Evolutionary conservation across 2,329 filamentous ascomycete species (phyloP).

Genomic region (Plenodomus tracheiphilus): DNA sequence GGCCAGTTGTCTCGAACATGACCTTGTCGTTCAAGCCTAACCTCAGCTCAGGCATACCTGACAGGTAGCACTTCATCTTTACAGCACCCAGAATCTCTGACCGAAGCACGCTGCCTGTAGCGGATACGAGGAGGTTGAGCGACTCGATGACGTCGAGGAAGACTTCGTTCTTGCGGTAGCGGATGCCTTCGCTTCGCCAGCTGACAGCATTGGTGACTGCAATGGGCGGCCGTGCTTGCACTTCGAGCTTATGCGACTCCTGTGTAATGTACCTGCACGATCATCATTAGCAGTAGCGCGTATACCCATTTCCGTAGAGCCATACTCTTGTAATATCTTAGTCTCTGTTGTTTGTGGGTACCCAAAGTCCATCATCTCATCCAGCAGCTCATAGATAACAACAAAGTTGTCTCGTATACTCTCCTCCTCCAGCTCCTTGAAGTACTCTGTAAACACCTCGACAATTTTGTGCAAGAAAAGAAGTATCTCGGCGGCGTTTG

Average conservation of each 20-base stretch:
- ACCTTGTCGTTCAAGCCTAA: constrained; percentile 97
- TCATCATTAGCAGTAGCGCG: constrained; percentile 1
- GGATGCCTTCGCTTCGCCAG: constrained; percentile 96
- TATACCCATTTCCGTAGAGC: neutral
- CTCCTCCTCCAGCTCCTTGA: constrained; percentile 98
- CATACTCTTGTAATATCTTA: constrained; percentile 92
- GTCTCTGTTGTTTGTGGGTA: constrained; percentile 98
- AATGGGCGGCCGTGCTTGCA: constrained; percentile 93
- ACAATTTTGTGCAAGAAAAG: constrained; percentile 98
- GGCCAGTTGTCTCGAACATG: constrained; percentile 98
- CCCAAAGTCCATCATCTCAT: constrained; percentile 99
- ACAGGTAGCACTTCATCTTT: constrained; percentile 99
- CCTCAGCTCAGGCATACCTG: constrained; percentile 94
- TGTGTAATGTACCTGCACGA: constrained; percentile 82
- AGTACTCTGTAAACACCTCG: constrained; percentile 99
- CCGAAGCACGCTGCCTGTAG: constrained; percentile 91
- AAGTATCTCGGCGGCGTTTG: constrained; percentile 96
- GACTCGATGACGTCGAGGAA: constrained; percentile 79
- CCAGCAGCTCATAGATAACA: constrained; percentile 96
- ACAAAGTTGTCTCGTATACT: constrained; percentile 99
- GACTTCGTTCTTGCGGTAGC: constrained; percentile 93
- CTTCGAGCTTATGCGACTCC: constrained; percentile 97
- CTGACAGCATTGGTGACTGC: constrained; percentile 98
- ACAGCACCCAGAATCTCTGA: constrained; percentile 96
- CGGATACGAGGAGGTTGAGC: constrained; percentile 90